A percentile compares a stretch with the other conserved stretches of the same genome.
phyloP scores from a whole-genome alignment of 257 asterid genomes.

The Solanum piurae region DNA sequence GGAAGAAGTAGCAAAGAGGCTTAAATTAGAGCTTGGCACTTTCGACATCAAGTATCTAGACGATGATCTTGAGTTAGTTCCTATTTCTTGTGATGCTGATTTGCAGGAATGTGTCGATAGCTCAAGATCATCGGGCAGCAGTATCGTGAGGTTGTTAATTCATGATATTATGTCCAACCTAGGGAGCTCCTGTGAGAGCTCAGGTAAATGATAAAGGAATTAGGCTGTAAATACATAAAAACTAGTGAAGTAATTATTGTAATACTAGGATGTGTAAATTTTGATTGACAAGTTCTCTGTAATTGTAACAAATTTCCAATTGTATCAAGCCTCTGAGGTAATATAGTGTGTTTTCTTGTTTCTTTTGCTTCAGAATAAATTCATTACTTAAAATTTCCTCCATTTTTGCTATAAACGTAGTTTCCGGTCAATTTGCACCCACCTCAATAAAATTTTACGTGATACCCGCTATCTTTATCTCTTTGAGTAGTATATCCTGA shows the following conservation, averaged over 20 bases:
- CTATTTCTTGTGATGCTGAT: constrained; percentile 65
- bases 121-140: constrained; percentile 40
- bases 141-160: constrained; percentile 47
- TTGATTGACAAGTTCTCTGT: constrained; percentile 17
- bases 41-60: constrained; percentile 71
- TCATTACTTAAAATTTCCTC: not conserved
- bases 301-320: constrained; percentile 9
- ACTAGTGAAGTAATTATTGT: constrained; percentile 25
- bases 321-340: not conserved
- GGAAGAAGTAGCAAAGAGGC: constrained; percentile 28
- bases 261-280: constrained; percentile 23
- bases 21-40: constrained; percentile 64
- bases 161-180: constrained; percentile 52
- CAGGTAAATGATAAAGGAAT: constrained; percentile 37
- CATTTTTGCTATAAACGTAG: not conserved
- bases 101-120: constrained; percentile 59
- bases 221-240: constrained; percentile 11
- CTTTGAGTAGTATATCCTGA: not conserved
- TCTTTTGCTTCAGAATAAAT: not conserved
- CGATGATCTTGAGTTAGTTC: constrained; percentile 80
- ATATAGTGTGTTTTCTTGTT: constrained; percentile 17
- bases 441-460: not conserved
- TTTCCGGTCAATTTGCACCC: not conserved
- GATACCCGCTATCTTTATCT: not conserved
- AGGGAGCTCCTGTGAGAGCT: constrained; percentile 84